phyloP scores from a whole-genome alignment of 805 yeast genomes.

The Saccharomycopsis olivae region DNA sequence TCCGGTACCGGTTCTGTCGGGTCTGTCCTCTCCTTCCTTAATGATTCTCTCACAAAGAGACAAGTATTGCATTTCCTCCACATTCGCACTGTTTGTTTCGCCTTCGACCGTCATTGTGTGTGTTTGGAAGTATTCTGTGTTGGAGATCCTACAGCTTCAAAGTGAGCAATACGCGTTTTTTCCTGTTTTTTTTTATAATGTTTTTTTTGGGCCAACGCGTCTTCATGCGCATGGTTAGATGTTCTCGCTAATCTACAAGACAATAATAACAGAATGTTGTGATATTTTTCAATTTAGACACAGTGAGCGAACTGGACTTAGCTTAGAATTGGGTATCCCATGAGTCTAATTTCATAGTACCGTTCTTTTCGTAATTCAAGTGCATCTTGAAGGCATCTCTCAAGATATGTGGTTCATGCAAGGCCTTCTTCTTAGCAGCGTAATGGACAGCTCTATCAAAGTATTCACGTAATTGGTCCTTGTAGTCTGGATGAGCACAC shows the following conservation, averaged over 20 bases:
- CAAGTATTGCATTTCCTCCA: conserved; percentile 77
- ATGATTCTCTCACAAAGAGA: conserved; percentile 72
- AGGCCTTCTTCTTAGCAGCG: conserved; percentile 59
- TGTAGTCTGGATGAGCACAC: conserved; percentile 93
- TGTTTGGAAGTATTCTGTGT: too few species aligned
- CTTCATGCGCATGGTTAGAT: too few species aligned
- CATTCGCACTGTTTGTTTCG: too few species aligned
- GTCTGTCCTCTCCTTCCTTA: conserved; percentile 77
- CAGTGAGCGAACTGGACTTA: too few species aligned
- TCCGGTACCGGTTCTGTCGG: conserved; percentile 97
- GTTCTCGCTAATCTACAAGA: too few species aligned
- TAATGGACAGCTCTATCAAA: conserved; percentile 73
- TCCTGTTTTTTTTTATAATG: background rate
- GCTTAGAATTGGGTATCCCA: conserved; percentile 39
- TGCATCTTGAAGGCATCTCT: conserved; percentile 93
- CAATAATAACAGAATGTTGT: too few species aligned
- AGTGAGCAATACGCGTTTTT: too few species aligned
- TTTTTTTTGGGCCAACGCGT: too few species aligned
- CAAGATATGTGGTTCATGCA: conserved; percentile 93
- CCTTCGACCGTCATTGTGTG: background rate
- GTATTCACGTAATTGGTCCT: conserved; percentile 76
- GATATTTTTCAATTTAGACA: too few species aligned
- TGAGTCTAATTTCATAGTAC: conserved; percentile 86
- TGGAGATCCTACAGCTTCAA: too few species aligned
- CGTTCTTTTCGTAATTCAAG: conserved; percentile 78